These are phyloP conservation scores for Plenodomus biglobosus DNA, from an alignment of 2,329 filamentous ascomycete species.

Conservation along the genomic window DNA sequence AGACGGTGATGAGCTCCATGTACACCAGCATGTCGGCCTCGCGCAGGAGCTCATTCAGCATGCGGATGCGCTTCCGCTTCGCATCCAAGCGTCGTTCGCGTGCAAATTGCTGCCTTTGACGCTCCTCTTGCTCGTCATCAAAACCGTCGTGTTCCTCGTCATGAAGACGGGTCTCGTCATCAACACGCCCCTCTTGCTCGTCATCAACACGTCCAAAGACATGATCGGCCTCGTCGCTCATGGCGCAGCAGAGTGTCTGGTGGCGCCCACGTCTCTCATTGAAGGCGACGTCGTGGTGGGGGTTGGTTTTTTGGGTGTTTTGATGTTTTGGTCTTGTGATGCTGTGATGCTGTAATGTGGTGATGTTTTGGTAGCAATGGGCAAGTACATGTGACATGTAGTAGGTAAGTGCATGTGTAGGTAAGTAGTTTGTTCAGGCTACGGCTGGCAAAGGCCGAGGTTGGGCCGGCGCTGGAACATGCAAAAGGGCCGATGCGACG, in stretches of 20 bases:
- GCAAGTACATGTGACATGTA: too few relatives aligned
- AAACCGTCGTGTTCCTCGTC: too few relatives aligned
- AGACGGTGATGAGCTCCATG: conserved; percentile 62
- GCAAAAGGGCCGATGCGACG: conserved; percentile 26
- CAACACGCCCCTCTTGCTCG: conserved; percentile 22
- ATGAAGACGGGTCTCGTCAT: too few relatives aligned
- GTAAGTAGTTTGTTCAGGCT: conserved; percentile 12
- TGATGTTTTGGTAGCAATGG: too few relatives aligned
- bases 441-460: conserved; percentile 8
- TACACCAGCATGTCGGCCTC: conserved; percentile 63
- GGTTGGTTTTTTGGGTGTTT: neutral
- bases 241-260: conserved; percentile 30
- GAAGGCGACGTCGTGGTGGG: conserved; percentile 18
- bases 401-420: too few relatives aligned
- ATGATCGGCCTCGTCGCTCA: conserved; percentile 41
- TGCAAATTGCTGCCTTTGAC: conserved; percentile 18
- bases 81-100: conserved; percentile 37
- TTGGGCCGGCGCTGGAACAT: conserved; percentile 37
- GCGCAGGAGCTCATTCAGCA: conserved; percentile 58
- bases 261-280: conserved; percentile 25
- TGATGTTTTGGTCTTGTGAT: neutral
- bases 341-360: too few relatives aligned
- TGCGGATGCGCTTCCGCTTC: conserved; percentile 40
- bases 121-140: conserved; percentile 24
- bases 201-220: conserved; percentile 16